Conservation (phyloP, 1,284 basidiomycete genomes). For the Bjerkandera adusta region DNA sequence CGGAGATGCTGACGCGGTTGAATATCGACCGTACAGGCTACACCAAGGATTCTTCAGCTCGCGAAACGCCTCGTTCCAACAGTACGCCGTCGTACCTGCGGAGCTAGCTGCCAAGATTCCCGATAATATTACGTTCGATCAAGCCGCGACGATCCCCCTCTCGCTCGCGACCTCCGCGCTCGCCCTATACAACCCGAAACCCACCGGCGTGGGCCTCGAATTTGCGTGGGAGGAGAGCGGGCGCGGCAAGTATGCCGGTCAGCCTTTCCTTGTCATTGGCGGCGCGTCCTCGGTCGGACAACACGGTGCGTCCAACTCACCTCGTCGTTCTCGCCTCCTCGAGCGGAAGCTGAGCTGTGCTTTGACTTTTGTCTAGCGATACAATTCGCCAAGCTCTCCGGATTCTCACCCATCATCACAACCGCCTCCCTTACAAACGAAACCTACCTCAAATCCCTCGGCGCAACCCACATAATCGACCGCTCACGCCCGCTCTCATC, state of each 20-base stretch:
- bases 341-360: too few species aligned
- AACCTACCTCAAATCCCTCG: conserved; percentile 41
- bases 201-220: conserved; percentile 14
- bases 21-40: not conserved
- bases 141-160: conserved; percentile 32
- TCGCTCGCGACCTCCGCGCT: conserved; percentile 27
- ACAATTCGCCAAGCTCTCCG: conserved; percentile 46
- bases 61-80: conserved; percentile 24
- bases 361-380: conserved; percentile 30
- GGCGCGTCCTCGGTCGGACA: conserved; percentile 34
- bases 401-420: conserved; percentile 50
- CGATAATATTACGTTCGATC: conserved; percentile 42
- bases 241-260: conserved; percentile 28
- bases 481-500: conserved; percentile 12
- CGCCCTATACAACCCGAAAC: conserved; percentile 23
- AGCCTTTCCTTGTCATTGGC: conserved; percentile 34
- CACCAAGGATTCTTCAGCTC: conserved; percentile 13
- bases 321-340: too few species aligned
- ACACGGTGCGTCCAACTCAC: conserved; percentile 21
- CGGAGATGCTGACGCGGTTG: not conserved
- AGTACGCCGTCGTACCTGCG: conserved; percentile 23
- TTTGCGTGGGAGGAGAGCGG: conserved; percentile 26
- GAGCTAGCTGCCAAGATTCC: conserved; percentile 35
- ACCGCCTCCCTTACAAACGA: conserved; percentile 44
- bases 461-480: conserved; percentile 51